phyloP scores from a whole-genome alignment of 2,329 filamentous ascomycete genomes.

The Aulographum hederae region DNA sequence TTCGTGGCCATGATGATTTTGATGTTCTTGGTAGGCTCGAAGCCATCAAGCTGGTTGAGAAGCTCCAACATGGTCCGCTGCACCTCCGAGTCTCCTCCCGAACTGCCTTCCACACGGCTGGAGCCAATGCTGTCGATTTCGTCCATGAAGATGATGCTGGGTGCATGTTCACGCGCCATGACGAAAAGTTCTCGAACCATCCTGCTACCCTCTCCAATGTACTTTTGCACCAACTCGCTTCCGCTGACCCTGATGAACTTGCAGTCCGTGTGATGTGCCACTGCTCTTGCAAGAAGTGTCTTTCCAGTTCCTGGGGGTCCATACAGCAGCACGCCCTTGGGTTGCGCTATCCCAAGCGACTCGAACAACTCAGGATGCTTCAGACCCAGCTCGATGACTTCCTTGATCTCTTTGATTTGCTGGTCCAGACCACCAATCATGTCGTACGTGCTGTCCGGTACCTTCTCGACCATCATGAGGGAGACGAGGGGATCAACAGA shows the following conservation, averaged over 20 bases:
- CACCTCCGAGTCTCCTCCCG: slow-evolving; percentile 90
- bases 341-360: slow-evolving; percentile 94
- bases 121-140: slow-evolving; percentile 98
- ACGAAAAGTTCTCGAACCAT: slow-evolving; percentile 99
- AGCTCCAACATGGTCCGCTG: slow-evolving; percentile 98
- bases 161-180: slow-evolving; percentile 95
- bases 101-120: slow-evolving; percentile 87
- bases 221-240: slow-evolving; percentile 94
- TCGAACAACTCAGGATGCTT: slow-evolving; percentile 98
- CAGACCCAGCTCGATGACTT: slow-evolving; percentile 94
- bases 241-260: slow-evolving; percentile 97
- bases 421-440: slow-evolving; percentile 99
- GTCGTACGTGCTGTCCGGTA: slow-evolving; percentile 98
- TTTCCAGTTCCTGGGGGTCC: slow-evolving; percentile 95
- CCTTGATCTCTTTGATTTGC: slow-evolving; percentile 99
- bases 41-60: slow-evolving; percentile 94
- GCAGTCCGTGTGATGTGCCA: slow-evolving; percentile 96
- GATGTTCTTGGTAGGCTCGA: slow-evolving; percentile 99
- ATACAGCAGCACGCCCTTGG: slow-evolving; percentile 92
- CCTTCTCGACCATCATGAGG: slow-evolving; percentile 99
- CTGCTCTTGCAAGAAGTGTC: slow-evolving; percentile 83
- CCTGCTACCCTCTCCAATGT: slow-evolving; percentile 92
- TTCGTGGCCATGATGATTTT: slow-evolving; percentile 99
- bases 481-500: slow-evolving; percentile 97
- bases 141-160: slow-evolving; percentile 99